Evolutionary conservation across 2,329 filamentous ascomycete species (phyloP).

Genomic region (Colletotrichum salicis): DNA sequence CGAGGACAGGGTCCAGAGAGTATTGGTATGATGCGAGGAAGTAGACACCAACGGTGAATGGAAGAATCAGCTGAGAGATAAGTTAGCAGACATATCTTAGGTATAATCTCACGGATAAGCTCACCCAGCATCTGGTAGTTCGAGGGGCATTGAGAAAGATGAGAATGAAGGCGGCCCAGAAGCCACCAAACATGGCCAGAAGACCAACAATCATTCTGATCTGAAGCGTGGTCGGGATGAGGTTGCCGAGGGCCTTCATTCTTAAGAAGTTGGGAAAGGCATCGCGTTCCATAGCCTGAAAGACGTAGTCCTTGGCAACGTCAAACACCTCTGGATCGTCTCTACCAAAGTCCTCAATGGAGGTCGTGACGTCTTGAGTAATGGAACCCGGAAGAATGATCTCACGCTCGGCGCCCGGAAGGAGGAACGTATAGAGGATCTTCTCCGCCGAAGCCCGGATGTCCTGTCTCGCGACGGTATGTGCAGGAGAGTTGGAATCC

Average conservation of each 20-base stretch:
- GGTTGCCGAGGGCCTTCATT: constrained; percentile 93
- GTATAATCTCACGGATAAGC: constrained; percentile 44
- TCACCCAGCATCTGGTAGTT: constrained; percentile 83
- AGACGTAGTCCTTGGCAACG: constrained; percentile 97
- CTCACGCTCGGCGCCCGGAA: constrained; percentile 95
- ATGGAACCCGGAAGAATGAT: constrained; percentile 93
- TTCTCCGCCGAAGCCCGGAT: constrained; percentile 95
- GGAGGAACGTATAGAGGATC: constrained; percentile 96
- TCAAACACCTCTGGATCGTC: constrained; percentile 99
- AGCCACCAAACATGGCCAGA: constrained; percentile 86
- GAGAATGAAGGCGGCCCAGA: constrained; percentile 93
- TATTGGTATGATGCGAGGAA: constrained; percentile 93
- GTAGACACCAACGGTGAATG: constrained; percentile 92
- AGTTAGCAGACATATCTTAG: constrained; percentile 24
- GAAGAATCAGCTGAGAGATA: constrained; percentile 72
- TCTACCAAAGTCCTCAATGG: constrained; percentile 89
- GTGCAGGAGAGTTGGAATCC: constrained; percentile 84
- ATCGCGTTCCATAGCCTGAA: constrained; percentile 99
- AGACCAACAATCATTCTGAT: constrained; percentile 87
- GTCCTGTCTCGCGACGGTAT: constrained; percentile 87
- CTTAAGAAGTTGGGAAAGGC: constrained; percentile 97
- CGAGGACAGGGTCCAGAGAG: constrained; percentile 90
- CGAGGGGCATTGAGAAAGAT: constrained; percentile 88
- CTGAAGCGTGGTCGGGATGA: constrained; percentile 91
- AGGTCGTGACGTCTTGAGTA: constrained; percentile 83